phyloP scores from a whole-genome alignment of 2,329 filamentous ascomycete genomes.

The Fusarium hostae region DNA sequence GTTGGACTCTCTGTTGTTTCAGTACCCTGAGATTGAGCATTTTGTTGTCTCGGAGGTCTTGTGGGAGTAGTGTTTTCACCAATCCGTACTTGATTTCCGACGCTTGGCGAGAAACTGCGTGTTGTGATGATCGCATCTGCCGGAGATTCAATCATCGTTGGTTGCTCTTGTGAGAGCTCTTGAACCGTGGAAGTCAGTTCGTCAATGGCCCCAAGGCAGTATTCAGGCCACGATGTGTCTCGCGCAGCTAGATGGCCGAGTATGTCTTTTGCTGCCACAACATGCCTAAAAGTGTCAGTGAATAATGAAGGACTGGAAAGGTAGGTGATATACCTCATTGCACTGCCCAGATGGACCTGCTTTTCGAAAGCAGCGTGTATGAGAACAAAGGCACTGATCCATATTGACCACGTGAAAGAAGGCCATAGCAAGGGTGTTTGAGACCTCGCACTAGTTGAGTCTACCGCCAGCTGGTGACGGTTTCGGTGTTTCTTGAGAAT shows the following conservation, averaged over 20 bases:
- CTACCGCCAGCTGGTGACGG: constrained; percentile 20
- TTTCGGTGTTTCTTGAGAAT: constrained; percentile 49
- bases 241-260: constrained; percentile 44
- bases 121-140: constrained; percentile 15
- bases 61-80: background rate
- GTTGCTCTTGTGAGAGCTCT: constrained; percentile 37
- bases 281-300: constrained; percentile 36
- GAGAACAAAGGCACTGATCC: constrained; percentile 64
- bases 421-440: constrained; percentile 57
- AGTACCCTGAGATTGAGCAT: background rate
- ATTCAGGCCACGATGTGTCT: constrained; percentile 50
- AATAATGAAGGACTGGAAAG: fast-evolving
- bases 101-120: background rate
- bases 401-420: constrained; percentile 63
- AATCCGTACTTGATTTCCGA: background rate
- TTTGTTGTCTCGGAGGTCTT: constrained; percentile 2
- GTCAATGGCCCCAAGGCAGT: constrained; percentile 48
- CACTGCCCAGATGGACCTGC: constrained; percentile 52
- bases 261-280: constrained; percentile 45
- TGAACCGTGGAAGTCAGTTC: constrained; percentile 46
- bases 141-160: constrained; percentile 24
- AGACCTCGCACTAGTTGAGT: constrained; percentile 16
- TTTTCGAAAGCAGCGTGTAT: constrained; percentile 61
- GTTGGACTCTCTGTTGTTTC: background rate
- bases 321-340: constrained; percentile 49